These are phyloP conservation scores for Phytophthora idaei DNA, from an alignment of 352 stramenopile genomes.

Conservation along the genomic window DNA sequence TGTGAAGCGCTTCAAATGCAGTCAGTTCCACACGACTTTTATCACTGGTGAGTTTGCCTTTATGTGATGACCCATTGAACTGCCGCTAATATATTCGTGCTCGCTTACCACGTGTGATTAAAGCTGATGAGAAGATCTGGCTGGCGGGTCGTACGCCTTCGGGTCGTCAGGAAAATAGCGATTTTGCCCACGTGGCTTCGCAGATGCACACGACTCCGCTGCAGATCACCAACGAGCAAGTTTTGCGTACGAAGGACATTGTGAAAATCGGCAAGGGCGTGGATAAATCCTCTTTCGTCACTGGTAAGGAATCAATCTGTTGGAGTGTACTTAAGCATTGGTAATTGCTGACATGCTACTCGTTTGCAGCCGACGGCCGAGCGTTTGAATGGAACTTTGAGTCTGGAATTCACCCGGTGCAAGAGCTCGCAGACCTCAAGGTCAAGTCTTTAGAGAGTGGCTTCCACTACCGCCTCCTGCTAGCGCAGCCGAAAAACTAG, in stretches of 20 bases:
- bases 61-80: background rate
- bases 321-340: background rate
- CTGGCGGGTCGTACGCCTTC: slow-evolving; percentile 78
- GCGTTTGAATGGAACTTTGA: slow-evolving; percentile 82
- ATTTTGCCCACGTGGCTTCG: slow-evolving; percentile 63
- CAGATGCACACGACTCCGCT: slow-evolving; percentile 76
- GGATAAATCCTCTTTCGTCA: slow-evolving; percentile 75
- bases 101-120: slow-evolving; percentile 12
- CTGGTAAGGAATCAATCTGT: slow-evolving; percentile 28
- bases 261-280: slow-evolving; percentile 79
- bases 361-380: slow-evolving; percentile 49
- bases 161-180: slow-evolving; percentile 59
- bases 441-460: slow-evolving; percentile 73
- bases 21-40: slow-evolving; percentile 86
- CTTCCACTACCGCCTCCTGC: slow-evolving; percentile 72
- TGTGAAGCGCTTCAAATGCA: slow-evolving; percentile 74
- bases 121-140: slow-evolving; percentile 81
- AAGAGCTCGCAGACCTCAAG: slow-evolving; percentile 42
- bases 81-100: slow-evolving; percentile 12
- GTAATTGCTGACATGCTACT: background rate
- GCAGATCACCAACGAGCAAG: slow-evolving; percentile 59
- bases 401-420: slow-evolving; percentile 53
- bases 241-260: slow-evolving; percentile 54
- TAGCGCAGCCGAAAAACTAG: slow-evolving; percentile 45
- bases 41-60: slow-evolving; percentile 60